These are phyloP conservation scores for Thalia dealbata DNA, from an alignment of 176 grass and related monocot genomes.

Conservation along the genomic window DNA sequence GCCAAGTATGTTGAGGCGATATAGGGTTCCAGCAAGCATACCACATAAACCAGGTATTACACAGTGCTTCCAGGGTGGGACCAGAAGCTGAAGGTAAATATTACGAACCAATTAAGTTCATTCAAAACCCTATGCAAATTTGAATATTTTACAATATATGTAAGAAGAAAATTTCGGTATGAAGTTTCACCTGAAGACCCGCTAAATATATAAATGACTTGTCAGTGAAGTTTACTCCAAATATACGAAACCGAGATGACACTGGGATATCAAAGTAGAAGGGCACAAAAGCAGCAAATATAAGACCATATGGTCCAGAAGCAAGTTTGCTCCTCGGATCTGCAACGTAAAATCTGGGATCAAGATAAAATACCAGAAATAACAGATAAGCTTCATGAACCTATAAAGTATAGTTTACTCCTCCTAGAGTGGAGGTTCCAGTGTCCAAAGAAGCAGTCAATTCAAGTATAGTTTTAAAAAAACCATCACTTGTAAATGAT, in stretches of 20 bases:
- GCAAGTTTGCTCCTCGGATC: constrained; percentile 48
- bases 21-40: constrained; percentile 60
- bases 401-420: neutral
- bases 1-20: constrained; percentile 73
- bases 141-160: neutral
- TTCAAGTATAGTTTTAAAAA: too few relatives aligned
- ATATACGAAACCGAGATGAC: constrained; percentile 66
- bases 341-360: constrained; percentile 24
- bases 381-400: neutral
- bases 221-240: constrained; percentile 50
- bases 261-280: constrained; percentile 96
- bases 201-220: constrained; percentile 94
- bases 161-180: constrained; percentile 6
- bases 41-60: constrained; percentile 79
- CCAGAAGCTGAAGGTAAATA: constrained; percentile 56
- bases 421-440: too few relatives aligned
- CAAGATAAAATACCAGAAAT: constrained; percentile 1
- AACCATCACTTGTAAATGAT: too few relatives aligned
- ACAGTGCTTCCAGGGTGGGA: constrained; percentile 71
- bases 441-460: too few relatives aligned
- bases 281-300: constrained; percentile 86
- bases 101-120: constrained; percentile 2
- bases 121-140: neutral
- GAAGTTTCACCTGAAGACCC: constrained; percentile 65
- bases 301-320: constrained; percentile 84